phyloP scores from a whole-genome alignment of 148 eudicot genomes.

The Salicornia ramosissima region DNA sequence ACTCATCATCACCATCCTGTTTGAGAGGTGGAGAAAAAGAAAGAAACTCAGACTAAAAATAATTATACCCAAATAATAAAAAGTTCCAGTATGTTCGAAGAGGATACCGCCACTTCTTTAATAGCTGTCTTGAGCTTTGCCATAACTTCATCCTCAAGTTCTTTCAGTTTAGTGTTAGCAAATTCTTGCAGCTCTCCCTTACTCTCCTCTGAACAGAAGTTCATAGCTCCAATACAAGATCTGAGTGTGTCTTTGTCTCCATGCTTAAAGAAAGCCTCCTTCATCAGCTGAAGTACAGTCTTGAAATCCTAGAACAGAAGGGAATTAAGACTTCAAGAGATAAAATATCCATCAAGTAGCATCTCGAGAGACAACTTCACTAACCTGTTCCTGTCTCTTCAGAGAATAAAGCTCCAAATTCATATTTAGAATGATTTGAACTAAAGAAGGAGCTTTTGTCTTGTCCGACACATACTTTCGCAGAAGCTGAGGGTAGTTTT shows the following conservation, averaged over 20 bases:
- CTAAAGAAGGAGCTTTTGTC: constrained; percentile 69
- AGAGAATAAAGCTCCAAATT: constrained; percentile 92
- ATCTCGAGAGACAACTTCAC: constrained; percentile 9
- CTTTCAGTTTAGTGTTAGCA: constrained; percentile 69
- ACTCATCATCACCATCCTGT: constrained; percentile 89
- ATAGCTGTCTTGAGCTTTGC: constrained; percentile 68
- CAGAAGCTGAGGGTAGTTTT: constrained; percentile 71
- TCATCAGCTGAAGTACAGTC: constrained; percentile 62
- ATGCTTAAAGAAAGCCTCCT: constrained; percentile 83
- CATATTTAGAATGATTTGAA: constrained; percentile 64
- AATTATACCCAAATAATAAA: constrained; percentile 9
- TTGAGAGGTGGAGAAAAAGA: background rate
- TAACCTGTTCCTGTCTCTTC: constrained; percentile 96
- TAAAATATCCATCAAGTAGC: constrained; percentile 5
- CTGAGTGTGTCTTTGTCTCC: constrained; percentile 89
- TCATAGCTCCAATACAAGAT: constrained; percentile 73
- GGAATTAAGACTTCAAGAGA: background rate
- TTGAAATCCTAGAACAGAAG: constrained; percentile 60
- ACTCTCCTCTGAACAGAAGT: constrained; percentile 64
- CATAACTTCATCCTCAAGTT: constrained; percentile 75
- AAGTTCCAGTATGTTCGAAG: background rate
- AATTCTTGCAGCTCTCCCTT: constrained; percentile 89
- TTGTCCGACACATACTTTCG: constrained; percentile 86
- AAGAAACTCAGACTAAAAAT: constrained; percentile 17
- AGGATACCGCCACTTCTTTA: constrained; percentile 69